Evolutionary conservation across 2,329 filamentous ascomycete species (phyloP).

Genomic region (Fusarium sp.): DNA sequence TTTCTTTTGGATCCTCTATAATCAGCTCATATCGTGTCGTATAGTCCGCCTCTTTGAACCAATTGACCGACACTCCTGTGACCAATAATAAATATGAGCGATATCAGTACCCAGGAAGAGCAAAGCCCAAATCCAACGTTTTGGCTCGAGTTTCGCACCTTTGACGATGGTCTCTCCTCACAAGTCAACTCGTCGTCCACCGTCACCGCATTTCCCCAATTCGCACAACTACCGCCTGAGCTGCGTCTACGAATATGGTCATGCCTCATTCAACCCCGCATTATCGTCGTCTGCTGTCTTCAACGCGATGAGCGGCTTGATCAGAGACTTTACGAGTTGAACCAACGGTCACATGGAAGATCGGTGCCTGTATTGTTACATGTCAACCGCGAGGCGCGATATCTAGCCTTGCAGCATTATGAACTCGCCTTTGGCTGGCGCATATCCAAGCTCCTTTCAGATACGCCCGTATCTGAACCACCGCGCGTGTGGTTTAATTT

Average conservation of each 20-base stretch:
- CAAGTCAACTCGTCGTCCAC: constrained; percentile 5
- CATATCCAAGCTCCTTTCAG: constrained; percentile 52
- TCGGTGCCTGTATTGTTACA: constrained; percentile 55
- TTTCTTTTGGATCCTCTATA: background rate
- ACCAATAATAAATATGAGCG: constrained; percentile 29
- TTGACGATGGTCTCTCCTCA: constrained; percentile 51
- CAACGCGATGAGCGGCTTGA: constrained; percentile 44
- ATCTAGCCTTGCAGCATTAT: constrained; percentile 55
- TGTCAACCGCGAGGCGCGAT: constrained; percentile 55
- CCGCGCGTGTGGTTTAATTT: constrained; percentile 60
- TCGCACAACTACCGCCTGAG: constrained; percentile 55
- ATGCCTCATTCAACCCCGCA: constrained; percentile 55
- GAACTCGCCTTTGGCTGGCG: constrained; percentile 58
- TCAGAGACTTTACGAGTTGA: constrained; percentile 43
- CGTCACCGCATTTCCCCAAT: constrained; percentile 48
- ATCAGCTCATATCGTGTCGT: background rate
- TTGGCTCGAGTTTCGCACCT: constrained; percentile 58
- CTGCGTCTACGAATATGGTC: constrained; percentile 60
- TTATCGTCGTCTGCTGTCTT: constrained; percentile 56
- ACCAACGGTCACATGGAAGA: constrained; percentile 38
- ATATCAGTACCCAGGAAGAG: constrained; percentile 34
- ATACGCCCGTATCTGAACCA: constrained; percentile 47
- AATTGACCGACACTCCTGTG: constrained; percentile 4
- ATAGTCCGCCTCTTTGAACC: background rate
- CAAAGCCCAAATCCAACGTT: constrained; percentile 47